Conservation (phyloP, 192 early-diverging fungal species). For the Linderina pennispora region DNA sequence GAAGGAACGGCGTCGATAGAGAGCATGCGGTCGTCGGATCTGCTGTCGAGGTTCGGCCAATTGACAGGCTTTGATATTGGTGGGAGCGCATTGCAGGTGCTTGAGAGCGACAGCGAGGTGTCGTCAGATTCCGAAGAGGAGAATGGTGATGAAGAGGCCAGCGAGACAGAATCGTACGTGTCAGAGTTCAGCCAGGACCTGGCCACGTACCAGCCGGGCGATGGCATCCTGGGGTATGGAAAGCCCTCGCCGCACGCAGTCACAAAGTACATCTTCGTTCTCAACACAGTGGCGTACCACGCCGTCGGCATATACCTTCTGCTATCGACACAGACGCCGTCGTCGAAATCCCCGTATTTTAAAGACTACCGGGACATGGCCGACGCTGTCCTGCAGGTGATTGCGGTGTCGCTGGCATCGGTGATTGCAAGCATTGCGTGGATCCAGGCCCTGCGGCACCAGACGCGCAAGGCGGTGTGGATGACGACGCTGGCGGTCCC, state of each 20-base stretch:
- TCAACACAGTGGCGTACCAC: slow-evolving; percentile 14
- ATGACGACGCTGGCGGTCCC: slow-evolving; percentile 38
- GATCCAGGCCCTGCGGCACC: slow-evolving; percentile 36
- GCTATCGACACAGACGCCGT: slow-evolving; percentile 15
- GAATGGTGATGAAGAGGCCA: slow-evolving; percentile 1
- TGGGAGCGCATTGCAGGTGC: slow-evolving; percentile 16
- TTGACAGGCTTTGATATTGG: background rate
- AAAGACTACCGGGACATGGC: slow-evolving; percentile 33
- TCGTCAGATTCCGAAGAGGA: no score
- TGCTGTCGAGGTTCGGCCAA: no score
- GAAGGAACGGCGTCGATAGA: slow-evolving; percentile 4
- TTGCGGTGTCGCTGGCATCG: slow-evolving; percentile 12
- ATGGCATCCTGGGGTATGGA: slow-evolving; percentile 10
- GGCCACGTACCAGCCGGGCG: slow-evolving; percentile 19
- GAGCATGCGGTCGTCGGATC: slow-evolving; percentile 11
- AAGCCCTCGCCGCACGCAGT: slow-evolving; percentile 20
- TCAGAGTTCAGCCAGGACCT: slow-evolving; percentile 45
- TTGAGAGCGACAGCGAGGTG: slow-evolving; percentile 6
- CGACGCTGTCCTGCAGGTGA: slow-evolving; percentile 16
- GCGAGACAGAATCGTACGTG: slow-evolving; percentile 31
- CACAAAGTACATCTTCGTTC: slow-evolving; percentile 24
- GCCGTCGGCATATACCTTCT: slow-evolving; percentile 19
- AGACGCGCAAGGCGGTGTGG: slow-evolving; percentile 38
- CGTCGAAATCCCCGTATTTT: slow-evolving; percentile 31
- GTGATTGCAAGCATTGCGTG: slow-evolving; percentile 20